Evolutionary conservation across 495 filamentous ascomycete species (phyloP).

Genomic region (Talaromyces borbonicus): DNA sequence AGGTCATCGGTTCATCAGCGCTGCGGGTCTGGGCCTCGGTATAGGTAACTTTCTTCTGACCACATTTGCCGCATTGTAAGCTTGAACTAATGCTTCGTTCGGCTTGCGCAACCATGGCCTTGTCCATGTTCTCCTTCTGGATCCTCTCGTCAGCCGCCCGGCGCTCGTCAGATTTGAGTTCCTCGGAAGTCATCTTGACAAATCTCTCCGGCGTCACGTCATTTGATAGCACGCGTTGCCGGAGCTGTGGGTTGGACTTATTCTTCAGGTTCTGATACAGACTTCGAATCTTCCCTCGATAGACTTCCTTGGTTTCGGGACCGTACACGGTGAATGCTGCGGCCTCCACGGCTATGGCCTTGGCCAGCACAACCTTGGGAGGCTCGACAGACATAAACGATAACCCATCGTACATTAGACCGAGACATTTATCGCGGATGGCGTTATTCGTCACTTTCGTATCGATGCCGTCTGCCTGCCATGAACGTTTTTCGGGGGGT

Average conservation of each 20-base stretch:
- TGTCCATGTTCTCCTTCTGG: conserved; percentile 86
- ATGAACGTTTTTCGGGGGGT: conserved; percentile 65
- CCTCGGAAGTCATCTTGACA: conserved; percentile 63
- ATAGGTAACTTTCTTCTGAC: conserved; percentile 87
- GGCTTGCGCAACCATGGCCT: conserved; percentile 81
- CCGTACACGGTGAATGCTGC: conserved; percentile 56
- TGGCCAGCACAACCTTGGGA: conserved; percentile 49
- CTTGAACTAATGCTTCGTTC: conserved; percentile 80
- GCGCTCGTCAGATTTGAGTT: conserved; percentile 68
- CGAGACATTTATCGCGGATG: conserved; percentile 69
- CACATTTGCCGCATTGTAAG: conserved; percentile 81
- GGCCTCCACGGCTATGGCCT: conserved; percentile 61
- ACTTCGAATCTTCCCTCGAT: conserved; percentile 78
- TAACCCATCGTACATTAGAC: conserved; percentile 76
- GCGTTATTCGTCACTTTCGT: conserved; percentile 56
- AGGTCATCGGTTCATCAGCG: conserved; percentile 61
- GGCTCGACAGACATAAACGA: conserved; percentile 33
- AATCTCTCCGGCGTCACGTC: conserved; percentile 62
- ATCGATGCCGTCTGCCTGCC: conserved; percentile 70
- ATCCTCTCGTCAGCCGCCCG: conserved; percentile 56
- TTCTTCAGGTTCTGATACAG: conserved; percentile 91
- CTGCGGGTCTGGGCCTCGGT: conserved; percentile 90
- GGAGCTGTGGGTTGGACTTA: conserved; percentile 69
- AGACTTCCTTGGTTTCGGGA: conserved; percentile 59
- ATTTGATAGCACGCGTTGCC: conserved; percentile 61